Evolutionary conservation across 805 yeast species (phyloP), one percentile per base, ranked within the genome.

Genomic region (Zygosaccharomyces gambellarensis): DNA sequence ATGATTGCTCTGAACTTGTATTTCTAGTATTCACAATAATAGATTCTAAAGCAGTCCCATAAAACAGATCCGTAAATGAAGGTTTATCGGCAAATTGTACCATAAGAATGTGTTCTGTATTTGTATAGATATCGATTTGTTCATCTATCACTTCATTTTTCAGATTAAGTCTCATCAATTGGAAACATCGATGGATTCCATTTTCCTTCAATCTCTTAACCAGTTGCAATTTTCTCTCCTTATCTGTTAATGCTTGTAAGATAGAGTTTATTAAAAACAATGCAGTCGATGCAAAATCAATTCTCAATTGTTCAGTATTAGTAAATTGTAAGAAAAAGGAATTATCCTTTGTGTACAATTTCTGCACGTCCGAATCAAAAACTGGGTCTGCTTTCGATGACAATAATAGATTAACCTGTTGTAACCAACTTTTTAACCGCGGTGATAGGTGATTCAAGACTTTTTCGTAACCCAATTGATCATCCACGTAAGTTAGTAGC

Each of bases 271-370:
- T 71, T 38, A 92, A 73, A 36, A 87, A 76, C 72, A 89, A 71
- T 0, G 95, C 82, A 2, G 87, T 74, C 44, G 84, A 68, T 12
- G 85, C 76, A 64, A 87, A 90, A 49, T 90, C 96, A 51, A 78
- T 69, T 23, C 88, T 51, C 34, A 50, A 17, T 45, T 55, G 54
- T n/a, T 59, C 59, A 5, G 59, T 49, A 38, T 54, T 56, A 3
- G 55, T 46, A 14, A 58, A 48, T 19, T 50, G 44, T 28, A 43
- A 49, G 4, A 50, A 42, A 19, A 48, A 48, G 1, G 42, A 38
- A 19, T 44, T 42, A 29, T 42, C 45, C 25, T 30, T 23, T 25
- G 45, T 30, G 45, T 42, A 43, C 22, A 36, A 34, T 14, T 43
- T 43, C 34, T 43, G 40, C 39, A 43, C n/a, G 5, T 36, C 36